Evolutionary conservation across 768 basidiomycete genomes (phyloP).

Genomic region (Calocera cornea): DNA sequence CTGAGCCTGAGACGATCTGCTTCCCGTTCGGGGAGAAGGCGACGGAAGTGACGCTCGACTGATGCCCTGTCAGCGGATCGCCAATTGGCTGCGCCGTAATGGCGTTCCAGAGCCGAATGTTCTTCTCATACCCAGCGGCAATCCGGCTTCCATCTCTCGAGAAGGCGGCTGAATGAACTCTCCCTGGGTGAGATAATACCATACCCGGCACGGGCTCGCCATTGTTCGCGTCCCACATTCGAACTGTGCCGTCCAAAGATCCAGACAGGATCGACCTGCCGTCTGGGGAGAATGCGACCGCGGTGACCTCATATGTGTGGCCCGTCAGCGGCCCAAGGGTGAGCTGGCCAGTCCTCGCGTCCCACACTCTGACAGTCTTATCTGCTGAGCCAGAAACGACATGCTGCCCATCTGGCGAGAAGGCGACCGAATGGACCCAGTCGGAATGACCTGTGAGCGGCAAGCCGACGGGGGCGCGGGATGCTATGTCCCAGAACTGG

Average conservation of each 20-base stretch:
- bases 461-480: background rate
- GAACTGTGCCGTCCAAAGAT: background rate
- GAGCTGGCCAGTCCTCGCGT: background rate
- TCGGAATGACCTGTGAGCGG: background rate
- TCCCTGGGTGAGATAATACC: too few relatives aligned
- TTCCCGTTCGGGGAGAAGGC: background rate
- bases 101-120: too few relatives aligned
- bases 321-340: background rate
- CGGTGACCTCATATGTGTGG: background rate
- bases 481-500: conserved; percentile 1
- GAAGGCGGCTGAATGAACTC: too few relatives aligned
- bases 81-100: too few relatives aligned
- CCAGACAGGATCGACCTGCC: background rate
- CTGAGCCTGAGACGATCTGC: background rate
- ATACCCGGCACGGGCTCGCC: background rate
- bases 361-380: conserved; percentile 2
- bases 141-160: too few relatives aligned
- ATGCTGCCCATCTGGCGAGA: conserved; percentile 6
- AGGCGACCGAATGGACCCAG: background rate
- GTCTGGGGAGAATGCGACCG: conserved; percentile 2
- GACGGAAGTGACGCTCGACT: background rate
- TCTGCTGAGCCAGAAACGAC: background rate
- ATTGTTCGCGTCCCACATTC: background rate
- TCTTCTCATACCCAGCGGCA: too few relatives aligned
- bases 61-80: background rate